Conservation (phyloP, 1,139 yeast species). For the Kodamaea ohmeri region DNA sequence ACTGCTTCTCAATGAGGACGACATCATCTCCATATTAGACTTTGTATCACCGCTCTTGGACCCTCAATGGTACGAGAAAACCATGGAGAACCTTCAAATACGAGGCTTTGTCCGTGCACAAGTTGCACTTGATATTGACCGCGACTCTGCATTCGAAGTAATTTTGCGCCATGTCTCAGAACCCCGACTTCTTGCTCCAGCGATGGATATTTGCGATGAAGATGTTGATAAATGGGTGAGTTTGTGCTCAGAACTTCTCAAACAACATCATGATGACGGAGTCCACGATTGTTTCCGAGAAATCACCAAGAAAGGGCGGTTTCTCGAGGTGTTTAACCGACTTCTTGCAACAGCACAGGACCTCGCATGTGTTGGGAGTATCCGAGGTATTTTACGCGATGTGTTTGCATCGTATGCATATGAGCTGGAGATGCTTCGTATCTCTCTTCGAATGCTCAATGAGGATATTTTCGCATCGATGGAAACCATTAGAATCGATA, state of each 20-base stretch:
- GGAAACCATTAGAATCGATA: constrained; percentile 35
- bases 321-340: constrained; percentile 48
- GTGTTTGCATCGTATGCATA: constrained; percentile 63
- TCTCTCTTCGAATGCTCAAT: constrained; percentile 54
- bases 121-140: constrained; percentile 6
- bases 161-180: constrained; percentile 23
- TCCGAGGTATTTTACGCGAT: constrained; percentile 60
- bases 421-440: constrained; percentile 56
- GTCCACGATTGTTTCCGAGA: constrained; percentile 52
- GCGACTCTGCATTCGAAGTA: constrained; percentile 10
- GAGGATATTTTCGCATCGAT: constrained; percentile 50
- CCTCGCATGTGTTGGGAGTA: constrained; percentile 31
- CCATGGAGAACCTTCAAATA: constrained; percentile 17
- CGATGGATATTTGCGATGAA: constrained; percentile 36
- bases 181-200: constrained; percentile 24
- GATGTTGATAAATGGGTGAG: constrained; percentile 19
- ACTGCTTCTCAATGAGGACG: constrained; percentile 20
- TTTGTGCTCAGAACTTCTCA: constrained; percentile 6
- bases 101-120: constrained; percentile 4
- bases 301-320: constrained; percentile 39
- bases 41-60: no score
- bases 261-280: constrained; percentile 35
- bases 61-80: constrained; percentile 8
- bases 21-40: no score
- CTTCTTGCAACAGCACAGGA: constrained; percentile 38